Evolutionary conservation across 306 rosid species (phyloP).

Genomic region (Sicyos baderoa): DNA sequence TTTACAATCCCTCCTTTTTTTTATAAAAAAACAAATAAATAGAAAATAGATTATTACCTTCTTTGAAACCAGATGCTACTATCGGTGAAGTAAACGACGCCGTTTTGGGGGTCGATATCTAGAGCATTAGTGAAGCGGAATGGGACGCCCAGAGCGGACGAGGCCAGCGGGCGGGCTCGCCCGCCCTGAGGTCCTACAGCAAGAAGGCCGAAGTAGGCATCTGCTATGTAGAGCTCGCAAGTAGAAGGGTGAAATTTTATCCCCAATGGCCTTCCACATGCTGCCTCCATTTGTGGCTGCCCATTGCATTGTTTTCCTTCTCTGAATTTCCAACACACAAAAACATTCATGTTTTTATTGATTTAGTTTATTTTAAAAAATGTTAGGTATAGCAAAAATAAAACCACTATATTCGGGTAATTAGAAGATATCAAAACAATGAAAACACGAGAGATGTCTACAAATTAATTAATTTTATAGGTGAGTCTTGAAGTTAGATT

Average conservation of each 20-base stretch:
- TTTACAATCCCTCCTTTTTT: too few relatives aligned
- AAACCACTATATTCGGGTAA: too few relatives aligned
- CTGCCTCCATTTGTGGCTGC: conserved; percentile 18
- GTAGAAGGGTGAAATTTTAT: conserved; percentile 25
- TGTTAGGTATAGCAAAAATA: too few relatives aligned
- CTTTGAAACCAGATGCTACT: conserved; percentile 47
- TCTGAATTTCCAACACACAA: conserved; percentile 18
- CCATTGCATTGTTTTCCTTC: conserved; percentile 36
- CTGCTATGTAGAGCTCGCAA: conserved; percentile 35
- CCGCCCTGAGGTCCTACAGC: conserved; percentile 35
- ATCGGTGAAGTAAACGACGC: conserved; percentile 47
- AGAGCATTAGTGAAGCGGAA: conserved; percentile 42
- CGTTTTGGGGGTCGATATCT: conserved; percentile 39
- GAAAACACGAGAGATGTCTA: too few relatives aligned
- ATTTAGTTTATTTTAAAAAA: too few relatives aligned
- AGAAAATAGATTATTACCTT: conserved; percentile 26
- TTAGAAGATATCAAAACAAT: too few relatives aligned
- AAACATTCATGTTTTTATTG: background rate
- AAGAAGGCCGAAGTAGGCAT: conserved; percentile 51
- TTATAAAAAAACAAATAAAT: too few relatives aligned
- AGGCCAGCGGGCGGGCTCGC: conserved; percentile 28
- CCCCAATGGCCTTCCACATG: conserved; percentile 59
- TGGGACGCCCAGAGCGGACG: conserved; percentile 38
- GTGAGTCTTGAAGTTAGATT: too few relatives aligned
- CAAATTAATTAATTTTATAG: too few relatives aligned